phyloP scores from a whole-genome alignment of 2,329 filamentous ascomycete species.

The Ophioceras dolichostomum region DNA sequence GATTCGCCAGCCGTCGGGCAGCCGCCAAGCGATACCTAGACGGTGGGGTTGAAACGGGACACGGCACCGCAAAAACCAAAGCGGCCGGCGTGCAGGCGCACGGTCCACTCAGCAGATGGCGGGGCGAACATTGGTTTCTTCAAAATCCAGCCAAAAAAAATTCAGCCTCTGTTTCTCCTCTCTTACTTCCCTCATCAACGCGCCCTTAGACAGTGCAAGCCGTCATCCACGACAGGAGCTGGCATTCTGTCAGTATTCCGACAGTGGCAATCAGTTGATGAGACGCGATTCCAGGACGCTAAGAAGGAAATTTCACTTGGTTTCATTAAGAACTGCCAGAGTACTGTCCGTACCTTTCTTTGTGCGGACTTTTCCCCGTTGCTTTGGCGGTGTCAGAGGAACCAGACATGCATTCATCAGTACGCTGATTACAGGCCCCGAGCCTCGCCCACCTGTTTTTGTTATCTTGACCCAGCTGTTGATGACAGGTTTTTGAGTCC shows the following conservation, averaged over 20 bases:
- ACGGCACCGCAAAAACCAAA: no score
- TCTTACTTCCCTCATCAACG: slow-evolving; percentile 31
- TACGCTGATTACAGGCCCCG: no score
- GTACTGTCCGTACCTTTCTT: slow-evolving; percentile 32
- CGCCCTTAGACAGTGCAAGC: slow-evolving; percentile 81
- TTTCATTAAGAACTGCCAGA: slow-evolving; percentile 47
- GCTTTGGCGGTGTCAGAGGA: slow-evolving; percentile 78
- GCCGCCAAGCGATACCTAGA: slow-evolving; percentile 2
- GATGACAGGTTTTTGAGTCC: no score
- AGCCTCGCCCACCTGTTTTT: no score
- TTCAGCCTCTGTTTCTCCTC: no score
- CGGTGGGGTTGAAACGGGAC: no score
- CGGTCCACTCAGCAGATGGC: no score
- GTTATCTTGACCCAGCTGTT: no score
- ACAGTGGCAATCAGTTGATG: slow-evolving; percentile 49
- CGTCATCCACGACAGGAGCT: slow-evolving; percentile 44
- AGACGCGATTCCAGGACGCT: slow-evolving; percentile 46
- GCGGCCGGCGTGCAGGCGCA: no score
- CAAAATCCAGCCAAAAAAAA: no score
- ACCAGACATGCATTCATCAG: slow-evolving; percentile 61
- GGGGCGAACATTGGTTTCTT: no score
- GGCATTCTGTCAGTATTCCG: slow-evolving; percentile 57
- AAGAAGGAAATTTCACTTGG: slow-evolving; percentile 35
- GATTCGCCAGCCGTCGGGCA: neutral
- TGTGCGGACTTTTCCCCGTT: slow-evolving; percentile 29